phyloP scores from a whole-genome alignment of 768 basidiomycete genomes.

The Coprinopsis cinerea region DNA sequence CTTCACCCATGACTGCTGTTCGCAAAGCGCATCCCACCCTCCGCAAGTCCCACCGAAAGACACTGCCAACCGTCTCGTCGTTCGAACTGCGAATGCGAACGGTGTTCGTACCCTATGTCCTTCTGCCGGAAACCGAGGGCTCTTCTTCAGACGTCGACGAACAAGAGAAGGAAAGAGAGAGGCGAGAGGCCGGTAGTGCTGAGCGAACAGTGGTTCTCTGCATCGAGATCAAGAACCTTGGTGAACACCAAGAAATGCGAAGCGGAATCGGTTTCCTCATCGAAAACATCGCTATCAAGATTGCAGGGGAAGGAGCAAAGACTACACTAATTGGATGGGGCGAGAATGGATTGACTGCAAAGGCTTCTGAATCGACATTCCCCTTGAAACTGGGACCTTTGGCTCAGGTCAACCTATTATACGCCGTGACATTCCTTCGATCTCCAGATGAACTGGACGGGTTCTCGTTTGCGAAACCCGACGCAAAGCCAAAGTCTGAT shows the following conservation, averaged over 20 bases:
- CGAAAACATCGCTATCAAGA: conserved; percentile 66
- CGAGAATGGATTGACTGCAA: conserved; percentile 44
- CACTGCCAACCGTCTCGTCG: conserved; percentile 72
- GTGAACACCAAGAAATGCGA: conserved; percentile 42
- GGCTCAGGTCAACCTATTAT: conserved; percentile 86
- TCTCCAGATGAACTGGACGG: conserved; percentile 54
- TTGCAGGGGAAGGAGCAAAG: conserved; percentile 60
- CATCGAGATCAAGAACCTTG: conserved; percentile 83
- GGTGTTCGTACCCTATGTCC: conserved; percentile 81
- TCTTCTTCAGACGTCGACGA: conserved; percentile 26
- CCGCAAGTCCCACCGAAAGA: conserved; percentile 81
- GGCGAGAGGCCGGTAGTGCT: conserved; percentile 64
- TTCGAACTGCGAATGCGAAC: conserved; percentile 93
- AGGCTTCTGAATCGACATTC: conserved; percentile 45
- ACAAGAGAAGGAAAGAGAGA: conserved; percentile 45
- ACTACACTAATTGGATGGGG: conserved; percentile 50
- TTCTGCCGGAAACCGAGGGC: conserved; percentile 44
- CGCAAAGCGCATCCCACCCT: conserved; percentile 58
- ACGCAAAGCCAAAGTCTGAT: conserved; percentile 31
- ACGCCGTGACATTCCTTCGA: conserved; percentile 78
- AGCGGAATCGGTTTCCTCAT: conserved; percentile 62
- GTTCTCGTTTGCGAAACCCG: conserved; percentile 27
- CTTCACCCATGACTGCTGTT: conserved; percentile 43
- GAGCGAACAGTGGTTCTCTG: conserved; percentile 87
- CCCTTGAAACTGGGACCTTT: conserved; percentile 64